Conservation (phyloP, 2,329 filamentous ascomycete genomes). For the Mariannaea elegans region DNA sequence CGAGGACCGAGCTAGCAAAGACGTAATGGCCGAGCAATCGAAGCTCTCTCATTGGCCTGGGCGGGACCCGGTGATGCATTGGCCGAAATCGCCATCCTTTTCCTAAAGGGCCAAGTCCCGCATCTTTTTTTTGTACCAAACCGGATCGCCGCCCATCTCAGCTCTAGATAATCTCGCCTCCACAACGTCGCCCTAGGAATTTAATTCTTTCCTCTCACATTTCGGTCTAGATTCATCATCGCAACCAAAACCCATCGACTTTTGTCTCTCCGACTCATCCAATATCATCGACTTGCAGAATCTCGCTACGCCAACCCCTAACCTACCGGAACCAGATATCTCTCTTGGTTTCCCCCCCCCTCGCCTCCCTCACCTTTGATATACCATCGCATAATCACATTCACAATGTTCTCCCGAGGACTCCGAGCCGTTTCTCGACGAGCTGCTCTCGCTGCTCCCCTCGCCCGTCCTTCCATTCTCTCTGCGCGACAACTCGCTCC, state of each 20-base stretch:
- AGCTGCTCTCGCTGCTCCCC: slow-evolving; percentile 51
- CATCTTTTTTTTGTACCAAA: slow-evolving; percentile 41
- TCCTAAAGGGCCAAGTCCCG: slow-evolving; percentile 36
- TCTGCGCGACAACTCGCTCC: slow-evolving; percentile 54
- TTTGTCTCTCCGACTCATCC: neutral
- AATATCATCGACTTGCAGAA: neutral
- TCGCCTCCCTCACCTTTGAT: neutral
- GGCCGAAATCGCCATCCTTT: slow-evolving; percentile 43
- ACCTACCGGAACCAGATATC: neutral
- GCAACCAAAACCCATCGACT: neutral
- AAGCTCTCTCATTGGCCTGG: slow-evolving; percentile 34
- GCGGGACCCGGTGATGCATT: slow-evolving; percentile 30
- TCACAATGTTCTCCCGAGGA: slow-evolving; percentile 58
- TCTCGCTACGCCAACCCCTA: slow-evolving; percentile 7
- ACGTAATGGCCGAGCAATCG: slow-evolving; percentile 45
- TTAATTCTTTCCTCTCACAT: slow-evolving; percentile 9
- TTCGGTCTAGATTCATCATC: neutral
- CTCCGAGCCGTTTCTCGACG: slow-evolving; percentile 55
- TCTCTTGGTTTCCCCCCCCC: neutral
- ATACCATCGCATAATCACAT: slow-evolving; percentile 22
- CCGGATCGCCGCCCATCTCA: slow-evolving; percentile 30
- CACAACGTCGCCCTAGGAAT: slow-evolving; percentile 16
- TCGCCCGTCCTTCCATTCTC: slow-evolving; percentile 48
- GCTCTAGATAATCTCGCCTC: slow-evolving; percentile 33
- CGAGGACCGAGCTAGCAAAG: slow-evolving; percentile 41